phyloP scores from a whole-genome alignment of 1,284 basidiomycete species.

The Meripilus lineatus region DNA sequence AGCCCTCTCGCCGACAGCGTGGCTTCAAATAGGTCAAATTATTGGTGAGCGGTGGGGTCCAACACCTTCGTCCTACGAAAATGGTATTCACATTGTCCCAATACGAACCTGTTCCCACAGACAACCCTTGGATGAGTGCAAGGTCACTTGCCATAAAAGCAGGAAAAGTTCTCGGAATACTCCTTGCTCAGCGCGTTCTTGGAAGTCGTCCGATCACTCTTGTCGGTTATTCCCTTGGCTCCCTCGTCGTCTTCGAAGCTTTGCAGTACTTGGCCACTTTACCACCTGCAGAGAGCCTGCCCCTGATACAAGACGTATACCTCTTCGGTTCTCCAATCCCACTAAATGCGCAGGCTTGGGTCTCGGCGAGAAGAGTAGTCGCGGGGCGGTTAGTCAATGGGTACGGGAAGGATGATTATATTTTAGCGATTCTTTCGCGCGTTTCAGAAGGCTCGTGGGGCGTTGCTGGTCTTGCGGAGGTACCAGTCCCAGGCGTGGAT shows the following conservation, averaged over 20 bases:
- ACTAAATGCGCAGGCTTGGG: constrained; percentile 52
- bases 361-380: constrained; percentile 59
- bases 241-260: constrained; percentile 50
- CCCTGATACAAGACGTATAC: constrained; percentile 70
- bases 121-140: constrained; percentile 60
- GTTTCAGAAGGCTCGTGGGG: constrained; percentile 60
- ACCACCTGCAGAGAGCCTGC: constrained; percentile 38
- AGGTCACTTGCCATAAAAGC: constrained; percentile 47
- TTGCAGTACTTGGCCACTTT: constrained; percentile 34
- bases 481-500: constrained; percentile 65
- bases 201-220: constrained; percentile 54
- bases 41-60: constrained; percentile 34
- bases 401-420: constrained; percentile 67
- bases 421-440: constrained; percentile 69
- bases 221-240: constrained; percentile 53
- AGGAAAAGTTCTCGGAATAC: constrained; percentile 49
- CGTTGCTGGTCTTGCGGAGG: constrained; percentile 63
- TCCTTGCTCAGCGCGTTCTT: constrained; percentile 47
- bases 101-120: constrained; percentile 28
- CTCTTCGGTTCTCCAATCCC: constrained; percentile 69
- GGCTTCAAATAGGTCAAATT: constrained; percentile 48
- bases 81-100: background rate
- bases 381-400: constrained; percentile 71
- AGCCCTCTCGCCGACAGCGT: constrained; percentile 48
- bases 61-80: background rate